Percentiles rank a stretch among this genome's conserved stretches.
These are phyloP conservation scores for Fusarium vanettenii DNA, from an alignment of 2,329 filamentous ascomycete genomes.

Conservation along the genomic window DNA sequence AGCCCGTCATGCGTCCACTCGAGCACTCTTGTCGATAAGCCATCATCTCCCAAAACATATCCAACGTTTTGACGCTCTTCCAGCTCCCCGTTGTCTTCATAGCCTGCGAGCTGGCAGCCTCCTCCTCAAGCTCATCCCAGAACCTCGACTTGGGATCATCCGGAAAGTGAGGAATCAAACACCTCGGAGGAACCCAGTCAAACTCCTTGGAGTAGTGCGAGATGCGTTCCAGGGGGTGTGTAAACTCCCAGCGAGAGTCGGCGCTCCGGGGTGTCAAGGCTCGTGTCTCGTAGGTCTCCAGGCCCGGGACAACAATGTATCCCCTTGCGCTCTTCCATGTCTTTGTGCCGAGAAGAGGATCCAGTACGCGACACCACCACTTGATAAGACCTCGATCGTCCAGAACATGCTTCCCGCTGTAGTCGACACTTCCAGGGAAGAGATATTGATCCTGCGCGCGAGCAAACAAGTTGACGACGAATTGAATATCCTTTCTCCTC, in stretches of 20 bases:
- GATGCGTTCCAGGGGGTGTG: slow-evolving; percentile 75
- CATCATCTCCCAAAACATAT: slow-evolving; percentile 99
- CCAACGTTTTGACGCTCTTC: slow-evolving; percentile 84
- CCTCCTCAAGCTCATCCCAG: slow-evolving; percentile 88
- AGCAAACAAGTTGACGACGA: slow-evolving; percentile 91
- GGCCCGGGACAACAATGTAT: slow-evolving; percentile 88
- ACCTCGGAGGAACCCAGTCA: slow-evolving; percentile 77
- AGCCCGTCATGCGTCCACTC: slow-evolving; percentile 90
- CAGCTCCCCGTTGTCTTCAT: slow-evolving; percentile 74
- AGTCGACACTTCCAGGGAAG: slow-evolving; percentile 91
- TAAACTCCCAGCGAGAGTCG: slow-evolving; percentile 72
- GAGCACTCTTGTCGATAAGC: slow-evolving; percentile 96
- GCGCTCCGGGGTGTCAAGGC: slow-evolving; percentile 75
- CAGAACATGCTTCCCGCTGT: slow-evolving; percentile 87
- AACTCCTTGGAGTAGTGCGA: slow-evolving; percentile 71
- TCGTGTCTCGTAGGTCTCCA: slow-evolving; percentile 83
- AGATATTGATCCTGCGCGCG: slow-evolving; percentile 93
- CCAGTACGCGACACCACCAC: slow-evolving; percentile 94
- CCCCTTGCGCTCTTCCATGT: slow-evolving; percentile 69
- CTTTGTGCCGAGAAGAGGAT: slow-evolving; percentile 72
- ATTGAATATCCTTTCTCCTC: slow-evolving; percentile 71
- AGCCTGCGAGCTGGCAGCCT: slow-evolving; percentile 69
- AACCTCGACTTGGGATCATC: slow-evolving; percentile 96
- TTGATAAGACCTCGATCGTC: slow-evolving; percentile 90
- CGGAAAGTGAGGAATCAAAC: slow-evolving; percentile 88